phyloP scores from a whole-genome alignment of 768 basidiomycete species.

The Rhizopogon roseolus region DNA sequence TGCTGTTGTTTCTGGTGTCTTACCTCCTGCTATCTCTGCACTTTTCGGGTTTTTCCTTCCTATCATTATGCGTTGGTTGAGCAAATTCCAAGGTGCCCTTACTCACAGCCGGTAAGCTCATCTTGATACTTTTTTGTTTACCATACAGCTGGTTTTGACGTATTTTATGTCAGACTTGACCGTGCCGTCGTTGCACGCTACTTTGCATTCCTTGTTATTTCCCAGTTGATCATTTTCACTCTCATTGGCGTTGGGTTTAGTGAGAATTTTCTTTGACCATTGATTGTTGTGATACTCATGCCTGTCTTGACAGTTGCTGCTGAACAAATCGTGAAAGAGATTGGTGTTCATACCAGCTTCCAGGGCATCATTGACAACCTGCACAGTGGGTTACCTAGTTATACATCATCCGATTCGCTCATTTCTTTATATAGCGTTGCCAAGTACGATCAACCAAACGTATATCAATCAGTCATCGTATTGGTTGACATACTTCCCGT shows the following conservation, averaged over 20 bases:
- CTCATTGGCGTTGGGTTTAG: conserved; percentile 86
- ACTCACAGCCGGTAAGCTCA: conserved; percentile 23
- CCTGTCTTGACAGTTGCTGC: conserved; percentile 20
- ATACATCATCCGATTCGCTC: background rate
- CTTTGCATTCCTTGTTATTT: conserved; percentile 90
- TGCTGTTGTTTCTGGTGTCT: conserved; percentile 84
- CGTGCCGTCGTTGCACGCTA: conserved; percentile 91
- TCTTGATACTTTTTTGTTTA: background rate
- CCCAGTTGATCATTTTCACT: conserved; percentile 92
- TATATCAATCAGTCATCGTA: conserved; percentile 91
- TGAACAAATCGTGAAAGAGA: conserved; percentile 41
- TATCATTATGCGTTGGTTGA: conserved; percentile 83
- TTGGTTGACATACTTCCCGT: conserved; percentile 95
- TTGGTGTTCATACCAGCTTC: conserved; percentile 44
- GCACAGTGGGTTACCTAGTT: conserved; percentile 25
- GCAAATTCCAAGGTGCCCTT: conserved; percentile 58
- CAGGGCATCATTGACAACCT: conserved; percentile 41
- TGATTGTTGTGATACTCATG: background rate
- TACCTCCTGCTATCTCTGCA: conserved; percentile 86
- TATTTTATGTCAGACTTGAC: conserved; percentile 55
- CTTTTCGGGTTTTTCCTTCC: conserved; percentile 90
- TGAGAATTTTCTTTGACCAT: conserved; percentile 30
- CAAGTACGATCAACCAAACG: conserved; percentile 70
- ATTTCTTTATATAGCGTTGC: conserved; percentile 47
- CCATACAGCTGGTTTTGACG: conserved; percentile 1